Percentiles rank a stretch among this genome's conserved stretches.
phyloP scores from a whole-genome alignment of 2,329 filamentous ascomycete genomes.

The Fusarium gaditjirri region DNA sequence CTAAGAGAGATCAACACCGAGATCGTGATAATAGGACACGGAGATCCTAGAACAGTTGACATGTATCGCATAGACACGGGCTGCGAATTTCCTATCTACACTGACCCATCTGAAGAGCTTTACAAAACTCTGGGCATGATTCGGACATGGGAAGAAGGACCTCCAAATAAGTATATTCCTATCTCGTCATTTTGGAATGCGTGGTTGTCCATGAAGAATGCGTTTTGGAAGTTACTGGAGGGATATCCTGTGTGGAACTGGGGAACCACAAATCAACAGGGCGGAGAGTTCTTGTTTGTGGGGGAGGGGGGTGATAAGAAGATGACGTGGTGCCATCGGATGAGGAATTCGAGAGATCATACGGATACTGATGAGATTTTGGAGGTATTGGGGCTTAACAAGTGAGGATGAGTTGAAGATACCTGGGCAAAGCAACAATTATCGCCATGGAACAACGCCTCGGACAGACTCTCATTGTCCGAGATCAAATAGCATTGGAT shows the following conservation, averaged over 20 bases:
- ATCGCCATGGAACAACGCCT: not conserved
- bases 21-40: constrained; percentile 19
- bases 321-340: constrained; percentile 28
- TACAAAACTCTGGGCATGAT: constrained; percentile 27
- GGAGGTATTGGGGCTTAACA: constrained; percentile 1
- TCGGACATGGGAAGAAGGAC: constrained; percentile 1
- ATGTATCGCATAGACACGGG: constrained; percentile 24
- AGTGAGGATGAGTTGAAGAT: not conserved
- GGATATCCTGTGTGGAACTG: constrained; percentile 1
- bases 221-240: not conserved
- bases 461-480: not conserved
- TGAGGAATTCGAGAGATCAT: constrained; percentile 18
- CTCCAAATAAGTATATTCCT: constrained; percentile 3
- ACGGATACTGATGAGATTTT: constrained; percentile 21
- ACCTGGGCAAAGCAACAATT: not conserved
- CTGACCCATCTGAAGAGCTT: constrained; percentile 15
- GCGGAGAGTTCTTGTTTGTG: constrained; percentile 28
- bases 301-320: not conserved
- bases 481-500: not conserved
- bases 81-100: constrained; percentile 26
- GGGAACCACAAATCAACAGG: constrained; percentile 17
- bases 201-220: not conserved
- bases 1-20: constrained; percentile 6
- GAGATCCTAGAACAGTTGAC: not conserved
- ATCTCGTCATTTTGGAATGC: not conserved